Evolutionary conservation across 257 asterid genomes (phyloP).

Genomic region (Nicotiana undulata): DNA sequence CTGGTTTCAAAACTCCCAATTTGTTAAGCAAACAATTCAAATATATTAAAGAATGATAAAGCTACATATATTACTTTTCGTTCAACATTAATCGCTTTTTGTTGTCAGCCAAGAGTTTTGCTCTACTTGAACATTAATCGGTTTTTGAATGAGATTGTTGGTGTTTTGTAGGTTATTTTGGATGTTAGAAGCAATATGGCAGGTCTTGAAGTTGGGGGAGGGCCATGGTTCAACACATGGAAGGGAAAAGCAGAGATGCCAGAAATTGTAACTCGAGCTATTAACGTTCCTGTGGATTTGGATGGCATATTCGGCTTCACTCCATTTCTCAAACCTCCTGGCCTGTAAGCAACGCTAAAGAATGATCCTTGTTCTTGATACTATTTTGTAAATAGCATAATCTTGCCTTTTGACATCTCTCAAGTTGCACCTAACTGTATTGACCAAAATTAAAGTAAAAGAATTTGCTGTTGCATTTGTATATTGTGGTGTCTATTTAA

Average conservation of each 20-base stretch:
- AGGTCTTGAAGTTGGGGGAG: slow-evolving; percentile 95
- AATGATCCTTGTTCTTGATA: neutral
- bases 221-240: slow-evolving; percentile 95
- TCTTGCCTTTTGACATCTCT: neutral
- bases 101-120: no score
- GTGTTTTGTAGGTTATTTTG: slow-evolving; percentile 48
- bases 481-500: no score
- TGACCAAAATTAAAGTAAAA: no score
- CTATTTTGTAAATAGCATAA: neutral
- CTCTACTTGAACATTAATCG: no score
- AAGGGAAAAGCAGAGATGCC: slow-evolving; percentile 58
- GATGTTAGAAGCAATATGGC: slow-evolving; percentile 94
- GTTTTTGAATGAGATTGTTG: neutral
- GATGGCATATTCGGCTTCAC: slow-evolving; percentile 45
- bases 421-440: neutral
- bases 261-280: slow-evolving; percentile 41
- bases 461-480: no score
- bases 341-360: slow-evolving; percentile 32
- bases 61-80: no score
- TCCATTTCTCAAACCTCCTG: slow-evolving; percentile 91
- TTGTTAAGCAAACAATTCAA: no score
- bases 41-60: no score
- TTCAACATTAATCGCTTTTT: no score
- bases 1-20: no score
- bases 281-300: slow-evolving; percentile 63